Evolutionary conservation across 768 basidiomycete species (phyloP).

Genomic region (Flagelloscypha sp.): DNA sequence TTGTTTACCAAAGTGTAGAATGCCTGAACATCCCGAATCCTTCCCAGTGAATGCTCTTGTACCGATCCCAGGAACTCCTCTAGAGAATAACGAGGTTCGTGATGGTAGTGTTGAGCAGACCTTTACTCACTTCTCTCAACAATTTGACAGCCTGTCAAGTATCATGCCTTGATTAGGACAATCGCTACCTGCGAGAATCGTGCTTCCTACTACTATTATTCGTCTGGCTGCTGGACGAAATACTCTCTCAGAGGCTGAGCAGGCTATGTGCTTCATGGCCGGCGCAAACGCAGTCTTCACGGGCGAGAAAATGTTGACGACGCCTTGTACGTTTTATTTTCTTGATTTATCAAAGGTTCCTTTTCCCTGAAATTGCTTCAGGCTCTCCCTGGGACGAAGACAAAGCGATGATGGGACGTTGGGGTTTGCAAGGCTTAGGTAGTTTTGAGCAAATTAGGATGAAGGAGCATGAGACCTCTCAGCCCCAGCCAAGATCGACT

Average conservation of each 20-base stretch:
- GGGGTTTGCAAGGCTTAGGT: conserved; percentile 87
- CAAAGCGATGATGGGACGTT: conserved; percentile 86
- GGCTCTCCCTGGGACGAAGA: conserved; percentile 97
- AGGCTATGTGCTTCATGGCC: conserved; percentile 98
- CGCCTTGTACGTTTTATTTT: conserved; percentile 62
- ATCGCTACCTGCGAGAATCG: conserved; percentile 92
- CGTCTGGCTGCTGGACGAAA: conserved; percentile 91
- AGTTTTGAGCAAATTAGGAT: conserved; percentile 77
- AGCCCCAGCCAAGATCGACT: too few relatives aligned
- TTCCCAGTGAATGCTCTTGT: conserved; percentile 98
- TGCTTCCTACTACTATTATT: conserved; percentile 88
- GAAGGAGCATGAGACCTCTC: too few relatives aligned
- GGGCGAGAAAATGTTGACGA: conserved; percentile 96
- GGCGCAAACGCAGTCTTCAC: conserved; percentile 98
- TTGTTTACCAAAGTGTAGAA: conserved; percentile 34
- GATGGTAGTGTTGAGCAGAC: neutral
- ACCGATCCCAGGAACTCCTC: conserved; percentile 88
- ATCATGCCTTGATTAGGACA: conserved; percentile 83
- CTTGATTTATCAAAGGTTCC: conserved; percentile 1
- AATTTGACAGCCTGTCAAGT: conserved; percentile 56
- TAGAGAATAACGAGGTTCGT: conserved; percentile 81
- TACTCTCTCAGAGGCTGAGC: conserved; percentile 81
- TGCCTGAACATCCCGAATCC: conserved; percentile 96
- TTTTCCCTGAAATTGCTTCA: conserved; percentile 20
- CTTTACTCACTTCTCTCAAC: conserved; percentile 9